phyloP scores from a whole-genome alignment of 257 asterid species.

The Penstemon davidsonii region DNA sequence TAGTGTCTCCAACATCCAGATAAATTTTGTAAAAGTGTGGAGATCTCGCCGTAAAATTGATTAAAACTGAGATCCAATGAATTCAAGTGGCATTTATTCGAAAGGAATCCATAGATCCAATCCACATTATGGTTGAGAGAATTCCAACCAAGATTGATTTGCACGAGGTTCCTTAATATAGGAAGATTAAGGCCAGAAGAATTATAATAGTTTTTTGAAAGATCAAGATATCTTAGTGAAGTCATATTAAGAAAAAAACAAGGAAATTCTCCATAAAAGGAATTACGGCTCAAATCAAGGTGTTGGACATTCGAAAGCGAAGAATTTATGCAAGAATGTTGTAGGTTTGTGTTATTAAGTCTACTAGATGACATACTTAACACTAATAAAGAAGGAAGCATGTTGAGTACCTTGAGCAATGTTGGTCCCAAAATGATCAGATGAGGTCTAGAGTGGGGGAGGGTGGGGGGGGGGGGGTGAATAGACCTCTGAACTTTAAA shows the following conservation, averaged over 20 bases:
- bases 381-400: background rate
- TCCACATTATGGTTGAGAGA: background rate
- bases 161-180: background rate
- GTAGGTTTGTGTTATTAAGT: slow-evolving; percentile 1
- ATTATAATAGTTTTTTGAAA: background rate
- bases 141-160: background rate
- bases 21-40: too few species aligned
- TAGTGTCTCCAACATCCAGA: too few species aligned
- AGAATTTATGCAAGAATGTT: background rate
- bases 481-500: too few species aligned
- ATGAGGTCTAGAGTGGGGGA: too few species aligned
- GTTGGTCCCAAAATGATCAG: too few species aligned
- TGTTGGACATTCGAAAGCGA: background rate
- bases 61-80: too few species aligned
- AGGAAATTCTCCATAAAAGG: background rate
- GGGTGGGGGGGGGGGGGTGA: too few species aligned
- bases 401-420: background rate
- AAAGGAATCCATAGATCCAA: background rate
- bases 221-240: slow-evolving; percentile 11
- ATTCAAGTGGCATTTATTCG: too few species aligned
- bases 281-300: background rate
- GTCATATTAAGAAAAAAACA: background rate
- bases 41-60: too few species aligned
- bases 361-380: background rate
- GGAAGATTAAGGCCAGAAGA: background rate